phyloP scores from a whole-genome alignment of 1,284 basidiomycete genomes.

The Ganoderma lingzhi region DNA sequence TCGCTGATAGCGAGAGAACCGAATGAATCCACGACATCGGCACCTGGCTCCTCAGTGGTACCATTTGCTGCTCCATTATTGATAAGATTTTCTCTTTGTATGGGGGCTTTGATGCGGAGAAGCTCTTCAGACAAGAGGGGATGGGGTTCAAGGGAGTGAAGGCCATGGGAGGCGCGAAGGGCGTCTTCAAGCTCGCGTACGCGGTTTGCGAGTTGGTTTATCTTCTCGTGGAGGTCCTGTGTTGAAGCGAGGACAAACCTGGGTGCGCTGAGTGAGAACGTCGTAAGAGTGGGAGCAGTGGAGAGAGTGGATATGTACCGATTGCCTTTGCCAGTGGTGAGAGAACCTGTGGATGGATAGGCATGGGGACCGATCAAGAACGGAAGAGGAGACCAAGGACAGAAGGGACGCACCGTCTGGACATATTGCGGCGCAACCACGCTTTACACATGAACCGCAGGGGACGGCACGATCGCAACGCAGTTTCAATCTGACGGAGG shows the following conservation, averaged over 20 bases:
- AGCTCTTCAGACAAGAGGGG: slow-evolving; percentile 75
- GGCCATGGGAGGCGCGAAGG: slow-evolving; percentile 64
- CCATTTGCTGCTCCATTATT: slow-evolving; percentile 32
- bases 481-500: slow-evolving; percentile 65
- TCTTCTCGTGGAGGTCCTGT: slow-evolving; percentile 84
- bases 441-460: slow-evolving; percentile 69
- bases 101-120: slow-evolving; percentile 73
- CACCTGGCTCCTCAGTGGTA: slow-evolving; percentile 57
- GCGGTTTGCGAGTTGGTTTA: slow-evolving; percentile 74
- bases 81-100: slow-evolving; percentile 65
- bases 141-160: slow-evolving; percentile 67
- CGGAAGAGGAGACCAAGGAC: slow-evolving; percentile 11
- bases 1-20: slow-evolving; percentile 76
- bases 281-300: slow-evolving; percentile 18
- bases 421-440: slow-evolving; percentile 80
- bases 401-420: slow-evolving; percentile 52
- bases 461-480: slow-evolving; percentile 77
- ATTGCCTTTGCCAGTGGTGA: slow-evolving; percentile 83
- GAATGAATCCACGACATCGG: slow-evolving; percentile 81
- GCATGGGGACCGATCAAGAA: slow-evolving; percentile 11
- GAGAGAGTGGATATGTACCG: slow-evolving; percentile 52
- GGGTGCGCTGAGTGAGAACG: slow-evolving; percentile 30
- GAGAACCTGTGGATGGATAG: slow-evolving; percentile 55
- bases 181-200: slow-evolving; percentile 82
- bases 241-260: slow-evolving; percentile 86